Base-by-base conservation (phyloP, 257 asterid genomes). In the Nicotiana sylvestris region DNA sequence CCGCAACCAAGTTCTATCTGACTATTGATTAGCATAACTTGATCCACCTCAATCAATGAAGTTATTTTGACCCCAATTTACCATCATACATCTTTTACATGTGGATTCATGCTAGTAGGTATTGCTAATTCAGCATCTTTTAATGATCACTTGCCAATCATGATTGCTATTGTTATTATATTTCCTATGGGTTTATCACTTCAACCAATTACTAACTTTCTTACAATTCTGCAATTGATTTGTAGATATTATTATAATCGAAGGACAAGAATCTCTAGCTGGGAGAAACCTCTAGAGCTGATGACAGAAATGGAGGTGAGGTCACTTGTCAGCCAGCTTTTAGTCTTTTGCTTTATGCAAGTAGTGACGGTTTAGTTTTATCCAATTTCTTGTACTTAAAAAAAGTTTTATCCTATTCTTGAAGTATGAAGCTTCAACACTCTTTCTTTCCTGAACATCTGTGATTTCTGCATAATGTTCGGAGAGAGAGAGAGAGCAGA, bases 201-300 rank as follows among this genome's bases (percentile, higher is more conserved):
- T 49, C 13, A 74, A 18, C 39, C 33, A 46, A 27, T 74, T 49
- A 74, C 3, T 72, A 25, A 46, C 61, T 25, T 49, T 27, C 43
- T 15, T 49, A 49, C n/a, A 27, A 13, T 74, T 74, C 6, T 49
- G 51, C 39, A 49, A 46, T 74, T 27, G 56, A 68, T 68, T 82
- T 4, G 84, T 89, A 96, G 99, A 83, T 96, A 79, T 81, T 96
- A 92, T 85, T 92, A 94, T 92, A 94, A 92, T 91, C 90, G 85
- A 86, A 84, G 85, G 89, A 92, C 97, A 83, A 85, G 60, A 86
- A 64, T 91, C 82, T 96, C 98, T 76, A 83, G 89, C 49, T 96
- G 99, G 99, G 97, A 92, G 86, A 96, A 93, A 90, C 99, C 99
- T 72, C 62, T 82, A 17, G 99, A 93, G 77, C 87, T 96, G 88